A percentile compares a stretch with the other conserved stretches of the same genome.
phyloP scores from a whole-genome alignment of 2,329 filamentous ascomycete genomes.

The Alternaria sp. region DNA sequence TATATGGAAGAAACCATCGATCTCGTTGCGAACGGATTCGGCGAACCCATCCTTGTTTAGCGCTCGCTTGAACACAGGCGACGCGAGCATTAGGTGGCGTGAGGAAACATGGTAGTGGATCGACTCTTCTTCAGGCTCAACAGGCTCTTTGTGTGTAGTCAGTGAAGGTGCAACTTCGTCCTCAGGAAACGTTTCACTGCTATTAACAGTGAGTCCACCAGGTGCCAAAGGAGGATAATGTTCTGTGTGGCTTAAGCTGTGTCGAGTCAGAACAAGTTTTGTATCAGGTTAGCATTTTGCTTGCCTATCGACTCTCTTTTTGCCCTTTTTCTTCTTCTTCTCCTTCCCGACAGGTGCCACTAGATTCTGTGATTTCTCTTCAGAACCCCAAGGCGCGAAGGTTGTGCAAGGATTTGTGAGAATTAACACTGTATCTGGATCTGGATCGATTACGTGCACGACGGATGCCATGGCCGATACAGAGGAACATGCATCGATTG shows the following conservation, averaged over 20 bases:
- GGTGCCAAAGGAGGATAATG: neutral
- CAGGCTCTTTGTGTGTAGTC: neutral
- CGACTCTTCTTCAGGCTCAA: neutral
- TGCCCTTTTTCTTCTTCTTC: neutral
- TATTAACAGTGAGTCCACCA: neutral
- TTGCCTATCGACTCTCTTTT: neutral
- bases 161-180: neutral
- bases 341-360: too few relatives aligned
- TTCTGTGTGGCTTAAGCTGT: neutral
- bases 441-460: neutral
- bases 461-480: neutral
- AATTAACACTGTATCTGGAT: constrained; percentile 5
- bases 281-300: fast-evolving
- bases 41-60: neutral
- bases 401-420: neutral
- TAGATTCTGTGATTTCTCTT: too few relatives aligned
- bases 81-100: constrained; percentile 6
- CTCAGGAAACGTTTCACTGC: neutral
- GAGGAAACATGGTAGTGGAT: constrained; percentile 10
- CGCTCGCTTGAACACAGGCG: neutral
- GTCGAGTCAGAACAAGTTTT: neutral
- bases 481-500: too few relatives aligned
- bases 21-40: neutral
- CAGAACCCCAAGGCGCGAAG: constrained; percentile 2
- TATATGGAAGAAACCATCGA: neutral